phyloP scores from a whole-genome alignment of 2,329 filamentous ascomycete genomes.

The Hymenotorrendiella dingleyae region DNA sequence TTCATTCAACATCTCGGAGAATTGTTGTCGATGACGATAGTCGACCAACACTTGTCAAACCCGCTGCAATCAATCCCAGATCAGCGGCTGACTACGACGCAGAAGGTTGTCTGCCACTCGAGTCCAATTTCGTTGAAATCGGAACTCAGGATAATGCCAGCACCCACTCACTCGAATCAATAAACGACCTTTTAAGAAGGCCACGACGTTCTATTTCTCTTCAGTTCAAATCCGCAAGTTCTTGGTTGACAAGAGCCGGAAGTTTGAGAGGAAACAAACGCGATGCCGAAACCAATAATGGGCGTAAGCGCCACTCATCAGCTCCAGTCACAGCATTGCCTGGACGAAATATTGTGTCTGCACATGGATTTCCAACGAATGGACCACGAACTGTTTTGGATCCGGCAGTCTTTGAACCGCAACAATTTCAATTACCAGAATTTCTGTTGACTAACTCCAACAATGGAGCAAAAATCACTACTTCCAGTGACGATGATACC shows the following conservation, averaged over 20 bases:
- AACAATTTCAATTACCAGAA: neutral
- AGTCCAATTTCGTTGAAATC: constrained; percentile 19
- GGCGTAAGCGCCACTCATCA: constrained; percentile 47
- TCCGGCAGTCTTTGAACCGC: constrained; percentile 18
- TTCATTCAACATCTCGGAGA: constrained; percentile 26
- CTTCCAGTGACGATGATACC: constrained; percentile 69
- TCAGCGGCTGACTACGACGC: constrained; percentile 18
- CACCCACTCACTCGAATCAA: constrained; percentile 19
- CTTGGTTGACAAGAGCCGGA: constrained; percentile 50
- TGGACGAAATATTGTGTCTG: constrained; percentile 21
- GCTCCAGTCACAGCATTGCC: constrained; percentile 38
- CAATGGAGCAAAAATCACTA: constrained; percentile 56
- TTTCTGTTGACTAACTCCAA: constrained; percentile 43
- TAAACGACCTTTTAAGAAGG: constrained; percentile 39
- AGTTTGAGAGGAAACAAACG: constrained; percentile 53
- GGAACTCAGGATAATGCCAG: constrained; percentile 14
- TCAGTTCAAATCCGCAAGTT: constrained; percentile 51
- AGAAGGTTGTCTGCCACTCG: constrained; percentile 22
- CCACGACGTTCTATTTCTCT: constrained; percentile 52
- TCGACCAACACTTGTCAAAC: constrained; percentile 28
- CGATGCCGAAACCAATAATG: constrained; percentile 36
- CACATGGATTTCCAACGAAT: constrained; percentile 17
- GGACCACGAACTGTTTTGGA: constrained; percentile 20
- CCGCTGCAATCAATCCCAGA: constrained; percentile 21
- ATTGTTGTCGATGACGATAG: constrained; percentile 24